A percentile compares a stretch with the other conserved stretches of the same genome.
These are phyloP conservation scores for Periconia sp. DNA, from an alignment of 2,329 filamentous ascomycete species.

Conservation along the genomic window DNA sequence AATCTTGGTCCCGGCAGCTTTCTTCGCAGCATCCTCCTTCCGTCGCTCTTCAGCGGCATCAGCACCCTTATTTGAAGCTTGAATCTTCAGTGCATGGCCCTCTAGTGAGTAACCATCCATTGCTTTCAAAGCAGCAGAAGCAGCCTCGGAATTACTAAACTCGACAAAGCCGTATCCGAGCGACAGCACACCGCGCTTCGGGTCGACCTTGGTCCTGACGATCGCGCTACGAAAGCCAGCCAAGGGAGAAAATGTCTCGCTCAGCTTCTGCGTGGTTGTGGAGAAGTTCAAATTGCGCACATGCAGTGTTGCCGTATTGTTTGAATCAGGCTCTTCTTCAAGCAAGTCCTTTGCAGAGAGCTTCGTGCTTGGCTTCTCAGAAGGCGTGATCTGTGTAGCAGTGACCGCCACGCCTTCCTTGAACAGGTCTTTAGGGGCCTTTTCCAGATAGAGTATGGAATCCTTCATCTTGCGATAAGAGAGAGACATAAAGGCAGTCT, in stretches of 20 bases:
- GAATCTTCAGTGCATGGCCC: slow-evolving; percentile 82
- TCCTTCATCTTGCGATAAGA: slow-evolving; percentile 92
- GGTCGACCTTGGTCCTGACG: slow-evolving; percentile 91
- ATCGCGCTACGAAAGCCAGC: slow-evolving; percentile 88
- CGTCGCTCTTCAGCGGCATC: slow-evolving; percentile 88
- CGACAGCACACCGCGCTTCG: slow-evolving; percentile 89
- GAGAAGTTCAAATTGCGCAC: slow-evolving; percentile 93
- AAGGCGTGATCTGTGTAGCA: slow-evolving; percentile 43
- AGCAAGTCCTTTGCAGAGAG: slow-evolving; percentile 73
- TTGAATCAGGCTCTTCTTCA: slow-evolving; percentile 60
- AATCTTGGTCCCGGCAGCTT: slow-evolving; percentile 84
- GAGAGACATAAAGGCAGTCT: slow-evolving; percentile 80
- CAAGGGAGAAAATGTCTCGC: slow-evolving; percentile 78
- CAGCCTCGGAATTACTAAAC: slow-evolving; percentile 78
- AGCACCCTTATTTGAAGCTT: slow-evolving; percentile 82
- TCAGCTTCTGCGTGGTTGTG: slow-evolving; percentile 78
- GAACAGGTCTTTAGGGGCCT: slow-evolving; percentile 86
- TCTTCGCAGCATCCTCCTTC: slow-evolving; percentile 83
- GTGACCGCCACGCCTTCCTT: slow-evolving; percentile 35
- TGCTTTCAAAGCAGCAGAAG: slow-evolving; percentile 77
- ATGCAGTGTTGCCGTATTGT: slow-evolving; percentile 82
- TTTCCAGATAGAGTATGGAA: slow-evolving; percentile 90
- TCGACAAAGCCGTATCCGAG: slow-evolving; percentile 96
- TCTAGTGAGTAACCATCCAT: slow-evolving; percentile 92
- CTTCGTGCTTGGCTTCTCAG: slow-evolving; percentile 53